phyloP scores from a whole-genome alignment of 2,329 filamentous ascomycete genomes.

The Fusarium nelsonii region DNA sequence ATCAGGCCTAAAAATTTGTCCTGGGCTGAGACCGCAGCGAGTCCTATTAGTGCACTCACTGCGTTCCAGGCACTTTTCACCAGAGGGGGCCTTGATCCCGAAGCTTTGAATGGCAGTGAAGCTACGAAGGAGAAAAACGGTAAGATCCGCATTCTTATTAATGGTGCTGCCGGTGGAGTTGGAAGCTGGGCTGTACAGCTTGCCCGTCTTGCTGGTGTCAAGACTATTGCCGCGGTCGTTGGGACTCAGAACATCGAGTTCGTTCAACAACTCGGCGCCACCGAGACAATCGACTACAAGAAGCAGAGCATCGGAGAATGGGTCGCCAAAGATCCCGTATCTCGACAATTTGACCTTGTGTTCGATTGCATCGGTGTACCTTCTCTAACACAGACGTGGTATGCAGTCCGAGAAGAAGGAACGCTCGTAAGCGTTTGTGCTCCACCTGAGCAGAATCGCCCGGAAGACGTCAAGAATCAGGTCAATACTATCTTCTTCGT shows the following conservation, averaged over 20 bases:
- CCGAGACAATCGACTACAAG: constrained; percentile 34
- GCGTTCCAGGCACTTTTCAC: constrained; percentile 55
- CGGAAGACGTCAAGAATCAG: constrained; percentile 15
- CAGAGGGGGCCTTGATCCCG: constrained; percentile 10
- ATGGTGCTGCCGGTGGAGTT: constrained; percentile 23
- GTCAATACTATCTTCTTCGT: constrained; percentile 26
- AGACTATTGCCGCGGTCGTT: background rate
- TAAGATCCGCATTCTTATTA: constrained; percentile 19
- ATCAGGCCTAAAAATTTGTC: no score
- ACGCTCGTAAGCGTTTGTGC: constrained; percentile 26
- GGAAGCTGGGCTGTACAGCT: constrained; percentile 36
- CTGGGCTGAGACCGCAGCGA: constrained; percentile 50
- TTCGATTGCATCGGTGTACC: constrained; percentile 35
- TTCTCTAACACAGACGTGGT: constrained; percentile 24
- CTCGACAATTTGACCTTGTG: constrained; percentile 27
- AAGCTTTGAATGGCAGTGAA: background rate
- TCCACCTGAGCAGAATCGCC: constrained; percentile 25
- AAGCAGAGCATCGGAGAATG: constrained; percentile 24
- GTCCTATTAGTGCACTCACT: constrained; percentile 57
- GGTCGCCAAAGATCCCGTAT: constrained; percentile 3
- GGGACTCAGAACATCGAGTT: constrained; percentile 17
- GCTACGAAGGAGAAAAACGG: constrained; percentile 6
- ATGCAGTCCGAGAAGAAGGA: constrained; percentile 28
- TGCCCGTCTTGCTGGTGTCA: constrained; percentile 16
- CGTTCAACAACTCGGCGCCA: constrained; percentile 16